These are phyloP conservation scores for Carpinus fangiana DNA, from an alignment of 306 rosid genomes.

Conservation along the genomic window DNA sequence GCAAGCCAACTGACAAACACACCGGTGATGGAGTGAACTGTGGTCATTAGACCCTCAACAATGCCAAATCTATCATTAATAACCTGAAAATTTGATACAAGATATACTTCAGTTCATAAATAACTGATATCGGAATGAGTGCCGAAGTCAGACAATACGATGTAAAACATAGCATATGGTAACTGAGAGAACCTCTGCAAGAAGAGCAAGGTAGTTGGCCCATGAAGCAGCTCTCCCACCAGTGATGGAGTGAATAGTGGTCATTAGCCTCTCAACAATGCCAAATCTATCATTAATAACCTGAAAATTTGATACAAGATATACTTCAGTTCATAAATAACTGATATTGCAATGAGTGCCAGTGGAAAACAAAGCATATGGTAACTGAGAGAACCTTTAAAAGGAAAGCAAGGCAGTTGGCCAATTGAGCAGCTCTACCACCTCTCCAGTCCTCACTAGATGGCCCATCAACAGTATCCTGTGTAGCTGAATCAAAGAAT, in stretches of 20 bases:
- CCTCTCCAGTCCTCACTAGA: too few relatives aligned
- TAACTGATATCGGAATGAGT: too few relatives aligned
- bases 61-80: constrained; percentile 85
- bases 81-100: constrained; percentile 43
- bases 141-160: neutral
- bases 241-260: constrained; percentile 80
- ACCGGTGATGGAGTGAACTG: constrained; percentile 87
- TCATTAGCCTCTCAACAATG: constrained; percentile 87
- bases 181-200: too few relatives aligned
- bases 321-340: neutral
- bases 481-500: too few relatives aligned
- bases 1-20: constrained; percentile 7
- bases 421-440: too few relatives aligned
- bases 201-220: too few relatives aligned
- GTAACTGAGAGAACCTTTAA: too few relatives aligned
- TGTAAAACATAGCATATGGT: too few relatives aligned
- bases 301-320: constrained; percentile 30
- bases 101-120: neutral
- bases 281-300: constrained; percentile 86
- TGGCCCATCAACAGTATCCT: too few relatives aligned
- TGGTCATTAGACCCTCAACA: constrained; percentile 88
- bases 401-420: too few relatives aligned
- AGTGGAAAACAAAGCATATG: too few relatives aligned
- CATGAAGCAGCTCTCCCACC: too few relatives aligned
- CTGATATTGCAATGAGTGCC: neutral